Percentiles rank a stretch among this genome's conserved stretches.
These are phyloP conservation scores for Kuraishia piskuri DNA, from an alignment of 805 yeast genomes.

Conservation along the genomic window DNA sequence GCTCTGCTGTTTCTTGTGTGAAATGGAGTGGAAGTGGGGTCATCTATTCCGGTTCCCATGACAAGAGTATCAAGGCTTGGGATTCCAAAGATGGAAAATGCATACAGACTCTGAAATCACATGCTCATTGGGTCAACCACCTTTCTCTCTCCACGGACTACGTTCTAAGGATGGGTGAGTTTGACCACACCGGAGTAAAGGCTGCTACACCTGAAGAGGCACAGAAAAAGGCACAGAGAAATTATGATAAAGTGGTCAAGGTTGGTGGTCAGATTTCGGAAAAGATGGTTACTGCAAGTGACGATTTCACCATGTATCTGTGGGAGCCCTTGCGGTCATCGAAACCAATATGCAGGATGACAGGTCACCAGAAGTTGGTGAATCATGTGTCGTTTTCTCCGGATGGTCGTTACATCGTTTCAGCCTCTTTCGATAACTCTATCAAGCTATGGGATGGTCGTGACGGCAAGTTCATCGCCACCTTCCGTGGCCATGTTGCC, in stretches of 20 bases:
- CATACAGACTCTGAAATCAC: constrained; percentile 71
- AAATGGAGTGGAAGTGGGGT: constrained; percentile 91
- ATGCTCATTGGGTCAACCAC: constrained; percentile 98
- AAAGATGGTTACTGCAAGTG: constrained; percentile 88
- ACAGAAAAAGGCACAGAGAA: constrained; percentile 43
- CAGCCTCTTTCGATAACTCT: constrained; percentile 93
- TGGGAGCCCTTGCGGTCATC: constrained; percentile 84
- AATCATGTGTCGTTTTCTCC: constrained; percentile 96
- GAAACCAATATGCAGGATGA: constrained; percentile 89
- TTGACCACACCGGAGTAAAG: constrained; percentile 54
- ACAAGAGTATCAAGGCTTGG: constrained; percentile 91
- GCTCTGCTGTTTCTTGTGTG: constrained; percentile 87
- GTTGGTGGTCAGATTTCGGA: constrained; percentile 52
- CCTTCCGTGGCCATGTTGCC: constrained; percentile 95
- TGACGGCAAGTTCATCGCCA: constrained; percentile 81
- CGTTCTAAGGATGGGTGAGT: constrained; percentile 81
- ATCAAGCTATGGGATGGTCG: constrained; percentile 95
- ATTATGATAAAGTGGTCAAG: constrained; percentile 56
- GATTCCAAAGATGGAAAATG: constrained; percentile 71
- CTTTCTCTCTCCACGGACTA: constrained; percentile 86
- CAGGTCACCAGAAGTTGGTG: constrained; percentile 95
- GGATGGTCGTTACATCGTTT: constrained; percentile 83
- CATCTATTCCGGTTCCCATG: constrained; percentile 87
- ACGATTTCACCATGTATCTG: constrained; percentile 94
- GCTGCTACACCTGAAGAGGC: constrained; percentile 38